Percentiles rank a stretch among this genome's conserved stretches.
Evolutionary conservation across 495 filamentous ascomycete species (phyloP).

Genomic region (Aspergillus ellipticus): DNA sequence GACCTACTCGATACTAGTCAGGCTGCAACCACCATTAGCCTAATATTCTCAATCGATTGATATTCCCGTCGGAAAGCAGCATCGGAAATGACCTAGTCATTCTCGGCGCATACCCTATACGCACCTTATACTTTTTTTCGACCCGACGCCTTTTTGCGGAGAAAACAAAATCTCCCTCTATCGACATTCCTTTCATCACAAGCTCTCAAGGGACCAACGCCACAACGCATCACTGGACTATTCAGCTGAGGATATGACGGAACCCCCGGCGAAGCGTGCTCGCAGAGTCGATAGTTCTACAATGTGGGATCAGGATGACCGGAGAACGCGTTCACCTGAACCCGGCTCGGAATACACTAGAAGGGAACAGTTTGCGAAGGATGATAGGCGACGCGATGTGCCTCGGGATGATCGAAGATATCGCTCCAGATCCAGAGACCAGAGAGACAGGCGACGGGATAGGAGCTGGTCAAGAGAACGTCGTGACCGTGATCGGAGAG

Average conservation of each 20-base stretch:
- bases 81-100: background rate
- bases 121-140: background rate
- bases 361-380: constrained; percentile 27
- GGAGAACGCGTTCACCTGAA: constrained; percentile 24
- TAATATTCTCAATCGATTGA: background rate
- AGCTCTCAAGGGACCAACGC: background rate
- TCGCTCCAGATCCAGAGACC: constrained; percentile 42
- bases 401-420: constrained; percentile 37
- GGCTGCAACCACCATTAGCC: background rate
- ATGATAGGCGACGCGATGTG: constrained; percentile 28
- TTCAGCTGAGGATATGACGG: constrained; percentile 36
- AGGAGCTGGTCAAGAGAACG: constrained; percentile 46
- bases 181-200: background rate
- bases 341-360: constrained; percentile 34
- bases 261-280: constrained; percentile 53
- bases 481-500: constrained; percentile 34
- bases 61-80: background rate
- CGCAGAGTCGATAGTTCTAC: constrained; percentile 49
- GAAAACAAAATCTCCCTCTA: too few relatives aligned
- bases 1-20: background rate
- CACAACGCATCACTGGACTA: background rate
- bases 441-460: constrained; percentile 37
- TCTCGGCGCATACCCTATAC: background rate
- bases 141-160: background rate
- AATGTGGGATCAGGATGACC: constrained; percentile 52